phyloP scores from a whole-genome alignment of 176 grass and related monocot species.

The Oryza meridionalis region DNA sequence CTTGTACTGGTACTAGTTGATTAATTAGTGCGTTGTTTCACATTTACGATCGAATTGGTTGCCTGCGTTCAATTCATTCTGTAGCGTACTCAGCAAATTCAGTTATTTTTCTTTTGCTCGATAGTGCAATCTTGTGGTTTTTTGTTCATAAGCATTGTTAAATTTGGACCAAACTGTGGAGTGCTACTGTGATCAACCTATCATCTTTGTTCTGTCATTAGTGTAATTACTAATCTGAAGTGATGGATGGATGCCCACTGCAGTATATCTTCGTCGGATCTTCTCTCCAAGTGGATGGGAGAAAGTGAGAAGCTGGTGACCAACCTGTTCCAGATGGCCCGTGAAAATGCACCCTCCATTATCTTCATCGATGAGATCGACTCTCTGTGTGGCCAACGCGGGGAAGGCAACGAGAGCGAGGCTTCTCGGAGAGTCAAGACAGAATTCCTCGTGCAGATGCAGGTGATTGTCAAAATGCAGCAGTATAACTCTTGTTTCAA shows the following conservation, averaged over 20 bases:
- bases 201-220: neutral
- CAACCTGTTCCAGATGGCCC: conserved; percentile 78
- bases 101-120: too few species aligned
- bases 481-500: neutral
- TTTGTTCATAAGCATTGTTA: neutral
- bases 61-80: too few species aligned
- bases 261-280: conserved; percentile 76
- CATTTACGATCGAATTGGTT: too few species aligned
- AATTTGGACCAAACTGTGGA: neutral
- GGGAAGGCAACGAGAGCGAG: conserved; percentile 76
- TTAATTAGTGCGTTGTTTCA: too few species aligned
- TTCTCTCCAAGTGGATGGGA: conserved; percentile 83
- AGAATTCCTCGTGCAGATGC: conserved; percentile 81
- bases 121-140: neutral
- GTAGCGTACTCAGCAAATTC: too few species aligned
- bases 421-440: conserved; percentile 78
- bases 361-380: conserved; percentile 80
- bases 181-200: neutral
- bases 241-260: neutral
- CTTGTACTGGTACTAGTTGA: too few species aligned
- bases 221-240: neutral
- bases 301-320: conserved; percentile 76
- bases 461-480: conserved; percentile 35
- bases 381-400: conserved; percentile 67
- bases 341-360: conserved; percentile 78